Conservation (phyloP, 1,284 basidiomycete genomes). For the Ceratobasidium papillatum region DNA sequence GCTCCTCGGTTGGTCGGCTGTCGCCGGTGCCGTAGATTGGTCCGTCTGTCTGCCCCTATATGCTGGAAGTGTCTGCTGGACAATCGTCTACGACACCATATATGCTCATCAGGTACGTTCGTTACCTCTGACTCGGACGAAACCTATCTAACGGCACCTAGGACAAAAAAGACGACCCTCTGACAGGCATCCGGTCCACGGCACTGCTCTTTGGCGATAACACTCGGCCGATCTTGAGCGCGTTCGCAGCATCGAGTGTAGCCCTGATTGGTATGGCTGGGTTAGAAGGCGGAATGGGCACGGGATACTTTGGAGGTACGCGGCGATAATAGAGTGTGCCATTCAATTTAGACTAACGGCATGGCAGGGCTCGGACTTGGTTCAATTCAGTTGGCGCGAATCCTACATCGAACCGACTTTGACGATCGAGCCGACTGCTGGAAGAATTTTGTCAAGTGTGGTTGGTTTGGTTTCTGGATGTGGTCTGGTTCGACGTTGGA, state of each 20-base stretch:
- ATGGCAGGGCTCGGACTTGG: slow-evolving; percentile 81
- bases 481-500: slow-evolving; percentile 86
- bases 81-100: slow-evolving; percentile 96
- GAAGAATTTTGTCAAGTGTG: slow-evolving; percentile 89
- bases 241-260: slow-evolving; percentile 78
- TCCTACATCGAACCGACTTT: slow-evolving; percentile 82
- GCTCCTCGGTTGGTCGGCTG: slow-evolving; percentile 94
- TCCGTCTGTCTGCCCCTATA: slow-evolving; percentile 87
- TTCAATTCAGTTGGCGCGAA: slow-evolving; percentile 80
- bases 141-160: slow-evolving; percentile 51
- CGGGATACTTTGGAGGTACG: slow-evolving; percentile 37
- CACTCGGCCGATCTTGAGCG: slow-evolving; percentile 79
- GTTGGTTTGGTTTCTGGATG: slow-evolving; percentile 88
- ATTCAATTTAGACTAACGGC: slow-evolving; percentile 63
- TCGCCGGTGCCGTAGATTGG: slow-evolving; percentile 87
- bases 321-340: background rate
- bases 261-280: slow-evolving; percentile 83
- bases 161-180: slow-evolving; percentile 93
- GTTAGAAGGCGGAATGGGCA: slow-evolving; percentile 76
- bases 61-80: slow-evolving; percentile 90
- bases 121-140: slow-evolving; percentile 41
- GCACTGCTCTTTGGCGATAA: slow-evolving; percentile 87
- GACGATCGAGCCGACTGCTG: slow-evolving; percentile 87
- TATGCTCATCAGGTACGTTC: slow-evolving; percentile 91
- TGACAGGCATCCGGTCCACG: slow-evolving; percentile 91